phyloP scores from a whole-genome alignment of 1,284 basidiomycete genomes.

The Xanthoconium separans region DNA sequence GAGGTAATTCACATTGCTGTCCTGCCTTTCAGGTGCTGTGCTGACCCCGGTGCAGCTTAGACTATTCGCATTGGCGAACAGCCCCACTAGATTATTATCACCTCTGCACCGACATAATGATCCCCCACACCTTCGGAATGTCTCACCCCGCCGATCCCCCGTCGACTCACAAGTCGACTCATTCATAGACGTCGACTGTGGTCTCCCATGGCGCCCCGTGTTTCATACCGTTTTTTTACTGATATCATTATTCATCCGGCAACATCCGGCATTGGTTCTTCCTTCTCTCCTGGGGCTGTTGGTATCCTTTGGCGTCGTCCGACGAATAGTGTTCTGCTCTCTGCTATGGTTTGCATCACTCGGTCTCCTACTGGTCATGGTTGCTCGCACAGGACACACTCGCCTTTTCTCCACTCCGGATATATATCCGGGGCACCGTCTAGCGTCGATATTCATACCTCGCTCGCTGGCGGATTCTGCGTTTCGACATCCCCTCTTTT shows the following conservation, averaged over 20 bases:
- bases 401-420: conserved; percentile 24
- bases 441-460: conserved; percentile 50
- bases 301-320: conserved; percentile 29
- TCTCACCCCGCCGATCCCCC: conserved; percentile 4
- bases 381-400: conserved; percentile 45
- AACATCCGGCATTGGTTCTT: conserved; percentile 31
- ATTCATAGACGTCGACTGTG: conserved; percentile 6
- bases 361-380: conserved; percentile 34
- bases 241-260: conserved; percentile 49
- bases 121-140: conserved; percentile 14
- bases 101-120: conserved; percentile 28
- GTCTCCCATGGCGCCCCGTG: conserved; percentile 23
- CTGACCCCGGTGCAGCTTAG: conserved; percentile 20
- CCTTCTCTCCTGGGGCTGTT: conserved; percentile 30
- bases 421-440: conserved; percentile 32
- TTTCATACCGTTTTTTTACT: conserved; percentile 31
- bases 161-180: conserved; percentile 8
- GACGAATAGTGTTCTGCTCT: conserved; percentile 36
- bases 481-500: conserved; percentile 23
- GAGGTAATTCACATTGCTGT: conserved; percentile 33
- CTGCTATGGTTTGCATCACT: conserved; percentile 28
- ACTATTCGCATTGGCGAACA: conserved; percentile 27
- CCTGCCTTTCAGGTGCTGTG: background rate
- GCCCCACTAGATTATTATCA: conserved; percentile 39
- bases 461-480: conserved; percentile 32